Evolutionary conservation across 306 rosid genomes (phyloP), one percentile per base, ranked within the genome.

Genomic region (Cyclanthera cordifolia): DNA sequence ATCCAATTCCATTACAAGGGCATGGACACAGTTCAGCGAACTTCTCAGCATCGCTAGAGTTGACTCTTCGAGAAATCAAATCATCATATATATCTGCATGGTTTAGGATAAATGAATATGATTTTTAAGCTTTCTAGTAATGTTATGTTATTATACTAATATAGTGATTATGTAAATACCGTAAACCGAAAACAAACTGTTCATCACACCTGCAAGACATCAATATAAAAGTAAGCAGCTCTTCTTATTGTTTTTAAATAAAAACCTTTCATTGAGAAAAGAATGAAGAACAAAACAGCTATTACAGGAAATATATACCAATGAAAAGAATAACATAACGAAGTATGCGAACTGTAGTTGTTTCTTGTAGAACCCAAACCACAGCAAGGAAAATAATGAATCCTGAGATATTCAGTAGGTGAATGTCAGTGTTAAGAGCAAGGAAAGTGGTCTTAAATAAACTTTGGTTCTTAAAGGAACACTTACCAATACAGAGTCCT

Each of bases 21-120:
- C 98, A 92, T 25, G 96, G 98, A 30, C 98, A 92, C 79, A 89
- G 74, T 83, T 92, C 98, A 5, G 98, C 98, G 70, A 92, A 92
- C 76, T 92, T 92, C 76, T 92, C 98, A 54, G 96, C 98, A 79
- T 92, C 98, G 67, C 98, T 92, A 20, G 98, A 85, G 79, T 89
- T 32, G 56, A 92, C 98, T 78, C 98, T 84, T 74, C 96, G 82
- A 66, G 98, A 92, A 82, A 89, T 92, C 69, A 87, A 77, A 72
- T 92, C 98, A 75, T 92, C 98, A 47, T 92, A 92, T 37, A 92
- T 92, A 83, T 92, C 96, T 92, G 74, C 65, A 72, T 67, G 32
- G 65, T 47, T 52, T 24, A 46, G 30, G 67, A 27, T 67, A 77
- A 12, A 46, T 56, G 20, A 69, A 27, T 50, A 14, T 67, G 50